phyloP scores from a whole-genome alignment of 2,329 filamentous ascomycete species.

The Thielaviopsis musarum region DNA sequence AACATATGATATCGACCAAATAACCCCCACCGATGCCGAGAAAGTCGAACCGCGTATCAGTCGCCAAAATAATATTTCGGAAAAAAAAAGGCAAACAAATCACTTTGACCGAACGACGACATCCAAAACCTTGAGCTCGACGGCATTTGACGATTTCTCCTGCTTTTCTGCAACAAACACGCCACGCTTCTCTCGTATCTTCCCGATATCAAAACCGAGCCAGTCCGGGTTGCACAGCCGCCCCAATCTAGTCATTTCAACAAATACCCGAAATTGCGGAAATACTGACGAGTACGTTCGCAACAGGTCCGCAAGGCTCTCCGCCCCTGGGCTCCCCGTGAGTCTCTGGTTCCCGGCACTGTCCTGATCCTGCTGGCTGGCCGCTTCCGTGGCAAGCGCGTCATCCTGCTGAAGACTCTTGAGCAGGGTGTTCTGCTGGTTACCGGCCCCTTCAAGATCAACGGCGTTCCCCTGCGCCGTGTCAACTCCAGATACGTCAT shows the following conservation, averaged over 20 bases:
- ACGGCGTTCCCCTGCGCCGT: conserved; percentile 92
- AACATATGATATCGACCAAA: no score
- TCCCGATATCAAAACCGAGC: background rate
- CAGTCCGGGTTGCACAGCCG: no score
- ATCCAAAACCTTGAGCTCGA: no score
- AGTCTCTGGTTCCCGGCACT: conserved; percentile 82
- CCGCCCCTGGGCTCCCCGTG: conserved; percentile 72
- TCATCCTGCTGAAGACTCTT: conserved; percentile 95
- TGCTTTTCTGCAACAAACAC: no score
- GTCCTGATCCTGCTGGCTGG: conserved; percentile 98
- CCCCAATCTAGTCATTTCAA: background rate
- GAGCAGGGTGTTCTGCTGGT: conserved; percentile 96
- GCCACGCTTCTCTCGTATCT: no score
- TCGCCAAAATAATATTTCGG: no score
- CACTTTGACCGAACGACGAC: no score
- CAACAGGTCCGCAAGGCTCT: conserved; percentile 82
- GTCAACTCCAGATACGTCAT: conserved; percentile 91
- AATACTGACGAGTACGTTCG: conserved; percentile 8
- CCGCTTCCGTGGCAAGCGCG: conserved; percentile 99
- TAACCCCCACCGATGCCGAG: no score
- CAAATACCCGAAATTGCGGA: background rate
- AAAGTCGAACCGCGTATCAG: no score
- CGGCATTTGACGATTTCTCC: no score
- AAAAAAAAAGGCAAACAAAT: no score
- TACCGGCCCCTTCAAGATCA: conserved; percentile 99